Conservation (phyloP, 2,329 filamentous ascomycete species). For the Triangularia setosa region DNA sequence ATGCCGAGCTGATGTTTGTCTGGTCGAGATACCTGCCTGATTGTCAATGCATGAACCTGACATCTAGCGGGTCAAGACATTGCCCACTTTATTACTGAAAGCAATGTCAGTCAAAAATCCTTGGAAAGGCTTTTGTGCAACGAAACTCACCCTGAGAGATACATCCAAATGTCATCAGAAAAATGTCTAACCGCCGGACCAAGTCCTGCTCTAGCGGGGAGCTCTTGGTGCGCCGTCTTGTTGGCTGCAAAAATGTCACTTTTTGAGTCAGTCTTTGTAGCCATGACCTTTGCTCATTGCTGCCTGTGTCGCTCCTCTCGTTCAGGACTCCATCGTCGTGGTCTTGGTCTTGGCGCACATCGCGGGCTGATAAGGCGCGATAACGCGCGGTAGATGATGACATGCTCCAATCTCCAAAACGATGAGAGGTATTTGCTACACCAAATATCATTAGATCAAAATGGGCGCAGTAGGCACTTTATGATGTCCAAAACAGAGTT, state of each 20-base stretch:
- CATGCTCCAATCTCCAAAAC: neutral
- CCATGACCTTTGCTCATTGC: neutral
- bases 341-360: neutral
- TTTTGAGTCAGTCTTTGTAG: neutral
- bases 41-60: neutral
- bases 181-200: conserved; percentile 33
- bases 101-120: neutral
- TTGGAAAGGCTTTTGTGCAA: neutral
- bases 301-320: neutral
- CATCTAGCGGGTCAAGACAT: neutral
- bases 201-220: conserved; percentile 30
- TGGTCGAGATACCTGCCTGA: conserved; percentile 32
- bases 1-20: conserved; percentile 36
- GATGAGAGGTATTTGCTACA: neutral
- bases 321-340: neutral
- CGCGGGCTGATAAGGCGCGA: neutral
- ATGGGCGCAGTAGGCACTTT: neutral
- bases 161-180: conserved; percentile 35
- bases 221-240: neutral
- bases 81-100: conserved; percentile 20
- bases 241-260: conserved; percentile 4
- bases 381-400: neutral
- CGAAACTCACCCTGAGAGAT: conserved; percentile 30
- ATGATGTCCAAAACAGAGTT: neutral
- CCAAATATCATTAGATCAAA: neutral